phyloP scores from a whole-genome alignment of 2,329 filamentous ascomycete genomes.

The Coniochaeta sp. region DNA sequence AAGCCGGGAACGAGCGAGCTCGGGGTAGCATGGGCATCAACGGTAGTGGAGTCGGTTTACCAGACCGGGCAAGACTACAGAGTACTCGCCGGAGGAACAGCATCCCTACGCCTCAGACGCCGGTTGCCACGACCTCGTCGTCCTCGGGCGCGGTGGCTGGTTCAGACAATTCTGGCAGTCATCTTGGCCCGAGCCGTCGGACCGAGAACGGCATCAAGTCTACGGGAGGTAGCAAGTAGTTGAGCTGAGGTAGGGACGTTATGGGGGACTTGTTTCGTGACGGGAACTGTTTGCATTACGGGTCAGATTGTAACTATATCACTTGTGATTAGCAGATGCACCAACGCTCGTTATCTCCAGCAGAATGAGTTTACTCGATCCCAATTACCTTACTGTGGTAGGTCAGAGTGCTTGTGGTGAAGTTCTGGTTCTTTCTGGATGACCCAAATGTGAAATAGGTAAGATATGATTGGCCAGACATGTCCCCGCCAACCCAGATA shows the following conservation, averaged over 20 bases:
- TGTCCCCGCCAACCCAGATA: background rate
- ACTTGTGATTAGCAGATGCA: background rate
- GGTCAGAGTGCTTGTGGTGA: background rate
- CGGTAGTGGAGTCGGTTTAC: background rate
- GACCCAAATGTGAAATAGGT: slow-evolving; percentile 14
- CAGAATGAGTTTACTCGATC: too few relatives aligned
- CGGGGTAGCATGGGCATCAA: background rate
- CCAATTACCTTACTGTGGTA: too few relatives aligned
- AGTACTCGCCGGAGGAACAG: background rate
- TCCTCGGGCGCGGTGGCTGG: background rate
- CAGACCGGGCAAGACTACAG: background rate
- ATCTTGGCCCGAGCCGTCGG: background rate
- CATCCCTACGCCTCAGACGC: background rate
- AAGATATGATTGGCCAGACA: slow-evolving; percentile 8
- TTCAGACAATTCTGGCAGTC: background rate
- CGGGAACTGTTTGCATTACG: background rate
- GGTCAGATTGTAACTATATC: background rate
- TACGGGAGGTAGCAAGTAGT: background rate
- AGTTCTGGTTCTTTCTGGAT: background rate
- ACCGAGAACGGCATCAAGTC: background rate
- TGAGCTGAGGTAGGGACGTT: background rate
- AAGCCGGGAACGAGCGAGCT: slow-evolving; percentile 1
- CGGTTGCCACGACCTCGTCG: too few relatives aligned
- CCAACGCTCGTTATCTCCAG: background rate
- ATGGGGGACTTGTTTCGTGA: background rate